Evolutionary conservation across 2,329 filamentous ascomycete species (phyloP).

Genomic region (Aspergillus caelatus): DNA sequence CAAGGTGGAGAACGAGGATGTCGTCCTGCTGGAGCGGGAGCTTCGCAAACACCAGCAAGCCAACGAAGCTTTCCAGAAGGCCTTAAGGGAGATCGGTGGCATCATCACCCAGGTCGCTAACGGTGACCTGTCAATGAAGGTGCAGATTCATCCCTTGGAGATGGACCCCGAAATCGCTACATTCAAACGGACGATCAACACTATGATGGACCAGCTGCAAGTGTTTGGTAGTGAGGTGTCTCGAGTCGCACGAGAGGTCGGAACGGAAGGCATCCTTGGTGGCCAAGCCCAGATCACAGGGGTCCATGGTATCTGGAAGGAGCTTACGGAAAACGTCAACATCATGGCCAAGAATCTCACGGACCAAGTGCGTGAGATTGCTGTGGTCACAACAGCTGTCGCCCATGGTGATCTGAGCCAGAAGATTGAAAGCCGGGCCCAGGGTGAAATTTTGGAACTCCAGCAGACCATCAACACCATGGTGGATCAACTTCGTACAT

Average conservation of each 20-base stretch:
- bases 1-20: conserved; percentile 82
- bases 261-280: conserved; percentile 90
- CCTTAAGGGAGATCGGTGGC: conserved; percentile 91
- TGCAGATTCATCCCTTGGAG: conserved; percentile 91
- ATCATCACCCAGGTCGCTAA: conserved; percentile 96
- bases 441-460: conserved; percentile 79
- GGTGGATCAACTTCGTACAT: conserved; percentile 82
- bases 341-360: conserved; percentile 83
- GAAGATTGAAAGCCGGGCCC: conserved; percentile 79
- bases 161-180: conserved; percentile 98
- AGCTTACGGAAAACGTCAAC: conserved; percentile 88
- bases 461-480: conserved; percentile 89
- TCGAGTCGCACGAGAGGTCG: conserved; percentile 90
- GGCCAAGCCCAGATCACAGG: conserved; percentile 92
- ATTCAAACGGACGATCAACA: conserved; percentile 98
- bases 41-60: conserved; percentile 97
- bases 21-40: conserved; percentile 86
- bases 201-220: conserved; percentile 98
- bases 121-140: conserved; percentile 94
- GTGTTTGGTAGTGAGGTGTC: conserved; percentile 97
- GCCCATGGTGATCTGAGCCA: conserved; percentile 81
- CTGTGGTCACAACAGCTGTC: conserved; percentile 80
- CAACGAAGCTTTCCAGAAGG: conserved; percentile 98
- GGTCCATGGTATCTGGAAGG: conserved; percentile 96
- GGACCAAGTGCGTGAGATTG: conserved; percentile 83